phyloP scores from a whole-genome alignment of 176 grass and related monocot genomes.

The Carex parvula region DNA sequence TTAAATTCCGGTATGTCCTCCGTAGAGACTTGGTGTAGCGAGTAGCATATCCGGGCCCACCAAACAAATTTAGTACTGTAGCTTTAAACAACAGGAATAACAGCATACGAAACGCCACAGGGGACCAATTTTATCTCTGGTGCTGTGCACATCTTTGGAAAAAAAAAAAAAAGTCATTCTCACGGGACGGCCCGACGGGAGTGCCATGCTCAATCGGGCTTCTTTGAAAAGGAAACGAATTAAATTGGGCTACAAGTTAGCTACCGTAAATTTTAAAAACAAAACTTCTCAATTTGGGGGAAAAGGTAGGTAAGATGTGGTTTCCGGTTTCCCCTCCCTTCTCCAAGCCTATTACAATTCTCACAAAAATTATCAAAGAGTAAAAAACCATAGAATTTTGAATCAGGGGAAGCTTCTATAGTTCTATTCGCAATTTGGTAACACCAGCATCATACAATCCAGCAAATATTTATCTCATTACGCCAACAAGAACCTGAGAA shows the following conservation, averaged over 20 bases:
- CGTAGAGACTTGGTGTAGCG: neutral
- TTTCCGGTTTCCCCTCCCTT: neutral
- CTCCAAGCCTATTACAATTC: neutral
- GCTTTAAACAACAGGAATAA: neutral
- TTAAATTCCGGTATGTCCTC: neutral
- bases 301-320: constrained; percentile 11
- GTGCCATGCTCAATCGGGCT: constrained; percentile 22
- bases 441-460: neutral
- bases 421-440: neutral
- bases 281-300: neutral
- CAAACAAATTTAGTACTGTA: neutral
- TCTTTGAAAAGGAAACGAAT: constrained; percentile 27
- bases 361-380: neutral
- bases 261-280: neutral
- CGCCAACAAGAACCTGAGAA: neutral
- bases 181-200: constrained; percentile 17
- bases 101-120: neutral
- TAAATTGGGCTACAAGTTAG: constrained; percentile 20
- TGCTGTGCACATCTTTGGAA: constrained; percentile 23
- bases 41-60: neutral
- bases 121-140: neutral
- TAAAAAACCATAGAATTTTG: neutral
- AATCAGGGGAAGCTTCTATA: neutral
- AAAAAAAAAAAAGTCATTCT: constrained; percentile 15
- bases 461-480: neutral